Conservation (phyloP, 2,329 filamentous ascomycete species). For the Phaeoacremonium minimum region DNA sequence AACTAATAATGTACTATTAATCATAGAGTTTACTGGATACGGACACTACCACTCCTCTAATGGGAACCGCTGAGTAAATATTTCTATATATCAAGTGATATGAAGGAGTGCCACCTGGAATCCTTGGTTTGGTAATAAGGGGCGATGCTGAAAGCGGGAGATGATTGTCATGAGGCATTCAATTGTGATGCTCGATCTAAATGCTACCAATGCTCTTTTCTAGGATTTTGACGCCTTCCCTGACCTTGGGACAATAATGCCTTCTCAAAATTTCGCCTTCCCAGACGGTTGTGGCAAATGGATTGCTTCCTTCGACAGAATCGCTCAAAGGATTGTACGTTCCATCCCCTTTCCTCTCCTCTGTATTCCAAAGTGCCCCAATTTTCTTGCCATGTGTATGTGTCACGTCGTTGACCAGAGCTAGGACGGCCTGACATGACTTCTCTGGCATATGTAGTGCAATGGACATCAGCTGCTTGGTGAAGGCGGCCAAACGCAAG, state of each 20-base stretch:
- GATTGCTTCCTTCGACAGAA: conserved; percentile 82
- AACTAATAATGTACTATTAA: no score
- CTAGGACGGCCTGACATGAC: conserved; percentile 74
- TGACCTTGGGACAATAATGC: conserved; percentile 84
- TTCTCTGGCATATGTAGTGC: conserved; percentile 89
- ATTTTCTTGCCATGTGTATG: conserved; percentile 81
- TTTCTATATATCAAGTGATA: no score
- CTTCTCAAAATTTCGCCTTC: conserved; percentile 81
- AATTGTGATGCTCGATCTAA: no score
- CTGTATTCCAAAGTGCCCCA: conserved; percentile 84
- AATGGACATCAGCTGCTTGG: conserved; percentile 81
- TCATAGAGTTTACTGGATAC: no score
- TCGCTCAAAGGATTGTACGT: conserved; percentile 70
- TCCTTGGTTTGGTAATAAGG: no score
- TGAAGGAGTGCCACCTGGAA: no score
- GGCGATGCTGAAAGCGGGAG: no score
- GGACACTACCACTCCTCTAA: no score
- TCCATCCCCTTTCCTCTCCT: conserved; percentile 89
- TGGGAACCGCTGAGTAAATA: no score
- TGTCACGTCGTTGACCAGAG: conserved; percentile 71
- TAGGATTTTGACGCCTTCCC: conserved; percentile 66
- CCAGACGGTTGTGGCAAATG: conserved; percentile 87
- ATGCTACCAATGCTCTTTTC: conserved; percentile 59
- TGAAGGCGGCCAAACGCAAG: conserved; percentile 82
- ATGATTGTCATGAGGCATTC: no score